Evolutionary conservation across 495 filamentous ascomycete genomes (phyloP).

Genomic region (Bombardia bombarda): DNA sequence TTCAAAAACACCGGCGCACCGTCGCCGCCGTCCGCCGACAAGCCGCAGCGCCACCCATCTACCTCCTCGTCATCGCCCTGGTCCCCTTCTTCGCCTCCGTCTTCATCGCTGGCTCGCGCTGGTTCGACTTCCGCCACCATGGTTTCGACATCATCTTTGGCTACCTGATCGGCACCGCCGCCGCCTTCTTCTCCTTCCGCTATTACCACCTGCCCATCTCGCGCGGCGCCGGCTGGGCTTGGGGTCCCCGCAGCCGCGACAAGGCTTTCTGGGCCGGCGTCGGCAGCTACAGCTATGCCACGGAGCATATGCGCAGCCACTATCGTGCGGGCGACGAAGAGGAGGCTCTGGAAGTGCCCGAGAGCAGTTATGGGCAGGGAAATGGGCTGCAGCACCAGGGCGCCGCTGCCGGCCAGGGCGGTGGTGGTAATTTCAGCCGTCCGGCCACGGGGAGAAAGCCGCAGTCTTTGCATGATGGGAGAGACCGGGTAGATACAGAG

Average conservation of each 20-base stretch:
- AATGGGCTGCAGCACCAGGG: slow-evolving; percentile 7
- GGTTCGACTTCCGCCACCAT: slow-evolving; percentile 80
- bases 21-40: slow-evolving; percentile 47
- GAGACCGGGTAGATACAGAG: too few species aligned
- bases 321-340: slow-evolving; percentile 28
- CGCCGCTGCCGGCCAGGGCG: too few species aligned
- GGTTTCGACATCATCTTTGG: slow-evolving; percentile 84
- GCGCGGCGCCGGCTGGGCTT: slow-evolving; percentile 50
- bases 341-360: slow-evolving; percentile 13
- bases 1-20: slow-evolving; percentile 36
- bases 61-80: slow-evolving; percentile 62
- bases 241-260: slow-evolving; percentile 44
- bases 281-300: slow-evolving; percentile 46
- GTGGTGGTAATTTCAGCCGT: too few species aligned
- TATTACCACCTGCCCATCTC: slow-evolving; percentile 59
- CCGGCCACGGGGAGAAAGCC: slow-evolving; percentile 6
- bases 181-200: slow-evolving; percentile 42
- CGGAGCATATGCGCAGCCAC: slow-evolving; percentile 26
- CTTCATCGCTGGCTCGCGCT: slow-evolving; percentile 51
- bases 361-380: slow-evolving; percentile 4
- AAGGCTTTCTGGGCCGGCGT: slow-evolving; percentile 54
- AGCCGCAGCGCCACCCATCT: slow-evolving; percentile 59
- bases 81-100: slow-evolving; percentile 49
- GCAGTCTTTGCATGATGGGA: background rate
- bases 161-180: slow-evolving; percentile 51